Evolutionary conservation across 345 rosid species (phyloP).

Genomic region (Mallotus nudiflorus): DNA sequence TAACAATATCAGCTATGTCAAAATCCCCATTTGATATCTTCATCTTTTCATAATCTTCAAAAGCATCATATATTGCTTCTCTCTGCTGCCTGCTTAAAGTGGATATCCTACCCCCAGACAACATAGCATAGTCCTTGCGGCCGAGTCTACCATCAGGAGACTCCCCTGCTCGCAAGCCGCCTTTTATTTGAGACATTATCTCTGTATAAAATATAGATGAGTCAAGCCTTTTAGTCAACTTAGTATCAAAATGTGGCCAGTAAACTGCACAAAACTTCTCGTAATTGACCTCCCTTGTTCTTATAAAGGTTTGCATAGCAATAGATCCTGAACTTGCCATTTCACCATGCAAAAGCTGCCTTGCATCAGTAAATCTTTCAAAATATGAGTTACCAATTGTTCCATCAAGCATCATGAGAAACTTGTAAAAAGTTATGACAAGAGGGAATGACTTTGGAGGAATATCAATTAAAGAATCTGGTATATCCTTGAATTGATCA

Average conservation of each 20-base stretch:
- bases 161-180: conserved; percentile 34
- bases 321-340: conserved; percentile 24
- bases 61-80: conserved; percentile 39
- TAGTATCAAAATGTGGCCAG: too few relatives aligned
- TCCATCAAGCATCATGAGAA: conserved; percentile 62
- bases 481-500: conserved; percentile 40
- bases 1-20: conserved; percentile 61
- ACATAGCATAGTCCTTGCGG: conserved; percentile 34
- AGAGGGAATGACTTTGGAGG: conserved; percentile 43
- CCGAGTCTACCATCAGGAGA: conserved; percentile 31
- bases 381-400: conserved; percentile 50
- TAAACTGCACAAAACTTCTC: conserved; percentile 46
- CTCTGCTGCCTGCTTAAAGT: conserved; percentile 33
- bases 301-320: conserved; percentile 33
- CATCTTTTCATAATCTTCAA: conserved; percentile 46
- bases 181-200: conserved; percentile 58
- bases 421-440: conserved; percentile 51
- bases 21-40: conserved; percentile 44
- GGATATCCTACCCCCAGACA: conserved; percentile 41
- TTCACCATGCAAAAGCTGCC: conserved; percentile 26
- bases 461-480: conserved; percentile 42
- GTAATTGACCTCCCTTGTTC: conserved; percentile 45
- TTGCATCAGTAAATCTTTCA: conserved; percentile 37
- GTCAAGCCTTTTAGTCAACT: conserved; percentile 43
- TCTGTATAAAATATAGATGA: conserved; percentile 51